phyloP scores from a whole-genome alignment of 1,284 basidiomycete species.

The Ustilago esculenta region DNA sequence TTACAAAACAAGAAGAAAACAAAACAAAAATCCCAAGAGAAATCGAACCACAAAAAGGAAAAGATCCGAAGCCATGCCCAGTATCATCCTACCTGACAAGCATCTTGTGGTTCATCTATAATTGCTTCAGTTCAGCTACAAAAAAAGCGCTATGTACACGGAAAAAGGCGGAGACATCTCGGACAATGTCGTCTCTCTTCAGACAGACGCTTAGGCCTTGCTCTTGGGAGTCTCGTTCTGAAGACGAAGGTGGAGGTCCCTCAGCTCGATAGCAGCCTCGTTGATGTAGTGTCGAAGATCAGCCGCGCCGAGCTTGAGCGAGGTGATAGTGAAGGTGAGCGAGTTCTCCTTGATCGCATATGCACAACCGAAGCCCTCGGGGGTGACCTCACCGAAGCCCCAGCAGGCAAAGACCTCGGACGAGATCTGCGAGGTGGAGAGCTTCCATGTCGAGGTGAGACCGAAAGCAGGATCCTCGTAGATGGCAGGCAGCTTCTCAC shows the following conservation, averaged over 20 bases:
- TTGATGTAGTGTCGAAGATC: conserved; percentile 67
- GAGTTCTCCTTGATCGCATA: conserved; percentile 89
- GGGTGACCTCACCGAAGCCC: conserved; percentile 93
- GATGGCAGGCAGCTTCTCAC: conserved; percentile 79
- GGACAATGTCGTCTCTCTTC: not conserved
- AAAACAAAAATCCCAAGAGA: no score
- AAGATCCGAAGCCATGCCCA: no score
- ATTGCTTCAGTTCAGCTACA: no score
- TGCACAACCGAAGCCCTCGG: conserved; percentile 90
- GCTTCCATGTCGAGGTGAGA: conserved; percentile 85
- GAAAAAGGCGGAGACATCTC: not conserved
- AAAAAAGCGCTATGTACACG: conserved; percentile 6
- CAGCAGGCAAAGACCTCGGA: conserved; percentile 87
- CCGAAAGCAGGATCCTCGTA: conserved; percentile 81
- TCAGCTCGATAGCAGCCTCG: conserved; percentile 65
- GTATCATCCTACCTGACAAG: no score
- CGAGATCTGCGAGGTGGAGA: conserved; percentile 89
- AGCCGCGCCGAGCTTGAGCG: conserved; percentile 74
- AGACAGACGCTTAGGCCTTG: conserved; percentile 5
- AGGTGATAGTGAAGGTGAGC: conserved; percentile 92
- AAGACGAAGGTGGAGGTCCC: conserved; percentile 61
- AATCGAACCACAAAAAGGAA: no score
- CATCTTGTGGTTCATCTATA: no score
- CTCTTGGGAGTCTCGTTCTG: conserved; percentile 38
- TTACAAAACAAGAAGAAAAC: no score